These are phyloP conservation scores for Peniophora sp. DNA, from an alignment of 1,284 basidiomycete species.

Conservation along the genomic window DNA sequence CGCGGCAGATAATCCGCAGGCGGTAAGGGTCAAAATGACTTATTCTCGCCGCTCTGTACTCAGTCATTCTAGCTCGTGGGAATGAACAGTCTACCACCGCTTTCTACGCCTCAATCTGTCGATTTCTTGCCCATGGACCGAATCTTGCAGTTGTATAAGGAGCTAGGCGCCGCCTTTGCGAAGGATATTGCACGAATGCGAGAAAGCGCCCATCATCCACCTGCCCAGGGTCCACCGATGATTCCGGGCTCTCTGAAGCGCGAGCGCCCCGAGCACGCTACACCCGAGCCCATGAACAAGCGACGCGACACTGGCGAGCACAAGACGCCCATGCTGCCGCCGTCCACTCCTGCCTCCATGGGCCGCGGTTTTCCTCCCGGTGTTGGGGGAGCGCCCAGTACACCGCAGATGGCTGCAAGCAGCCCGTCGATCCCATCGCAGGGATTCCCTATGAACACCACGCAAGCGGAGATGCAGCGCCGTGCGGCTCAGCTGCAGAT, in stretches of 20 bases:
- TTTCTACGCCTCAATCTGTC: slow-evolving; percentile 47
- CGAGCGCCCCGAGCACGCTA: slow-evolving; percentile 42
- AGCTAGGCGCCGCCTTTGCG: slow-evolving; percentile 51
- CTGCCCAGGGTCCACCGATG: slow-evolving; percentile 8
- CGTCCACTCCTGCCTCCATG: slow-evolving; percentile 15
- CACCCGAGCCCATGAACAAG: slow-evolving; percentile 38
- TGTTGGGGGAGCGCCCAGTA: slow-evolving; percentile 5
- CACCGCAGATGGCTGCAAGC: slow-evolving; percentile 4
- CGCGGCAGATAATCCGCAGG: slow-evolving; percentile 40
- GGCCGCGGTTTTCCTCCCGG: slow-evolving; percentile 13
- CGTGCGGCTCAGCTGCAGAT: slow-evolving; percentile 40
- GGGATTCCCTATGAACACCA: slow-evolving; percentile 18
- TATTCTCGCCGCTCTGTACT: too few relatives aligned
- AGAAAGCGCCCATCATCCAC: slow-evolving; percentile 13
- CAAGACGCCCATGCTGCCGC: slow-evolving; percentile 24
- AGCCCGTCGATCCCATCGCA: slow-evolving; percentile 14
- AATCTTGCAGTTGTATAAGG: slow-evolving; percentile 54
- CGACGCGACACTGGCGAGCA: slow-evolving; percentile 65
- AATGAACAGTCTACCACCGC: slow-evolving; percentile 36
- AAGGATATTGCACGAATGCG: slow-evolving; percentile 45
- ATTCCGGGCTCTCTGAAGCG: slow-evolving; percentile 41
- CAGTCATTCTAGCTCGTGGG: slow-evolving; percentile 17
- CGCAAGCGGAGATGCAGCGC: slow-evolving; percentile 28
- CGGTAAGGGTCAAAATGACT: too few relatives aligned
- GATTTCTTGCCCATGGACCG: slow-evolving; percentile 46